Evolutionary conservation across 2,329 filamentous ascomycete genomes (phyloP).

Genomic region (Aciculosporium take): DNA sequence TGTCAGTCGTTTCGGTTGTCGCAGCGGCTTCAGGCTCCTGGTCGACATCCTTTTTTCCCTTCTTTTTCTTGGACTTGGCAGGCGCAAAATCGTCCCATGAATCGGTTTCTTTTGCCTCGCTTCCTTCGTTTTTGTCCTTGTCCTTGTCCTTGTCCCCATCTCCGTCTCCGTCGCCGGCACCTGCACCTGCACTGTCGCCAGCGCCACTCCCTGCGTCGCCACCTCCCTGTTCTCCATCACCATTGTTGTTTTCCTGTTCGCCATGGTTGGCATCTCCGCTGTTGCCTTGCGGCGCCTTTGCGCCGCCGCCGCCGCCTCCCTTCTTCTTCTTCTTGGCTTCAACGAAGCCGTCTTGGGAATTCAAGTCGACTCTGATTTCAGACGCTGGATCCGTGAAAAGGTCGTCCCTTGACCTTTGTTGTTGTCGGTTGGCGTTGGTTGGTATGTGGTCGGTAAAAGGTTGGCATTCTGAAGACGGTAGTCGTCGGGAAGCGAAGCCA

Average conservation of each 20-base stretch:
- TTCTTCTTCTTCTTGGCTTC: slow-evolving; percentile 12
- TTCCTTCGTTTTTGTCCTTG: slow-evolving; percentile 19
- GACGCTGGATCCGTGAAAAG: slow-evolving; percentile 9
- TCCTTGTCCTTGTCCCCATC: slow-evolving; percentile 6
- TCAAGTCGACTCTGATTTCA: slow-evolving; percentile 13
- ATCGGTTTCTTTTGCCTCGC: slow-evolving; percentile 24
- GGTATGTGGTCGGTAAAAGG: background rate
- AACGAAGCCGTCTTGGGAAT: slow-evolving; percentile 8
- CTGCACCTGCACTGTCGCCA: slow-evolving; percentile 5
- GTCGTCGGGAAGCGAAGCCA: slow-evolving; percentile 5
- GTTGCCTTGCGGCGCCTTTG: slow-evolving; percentile 7
- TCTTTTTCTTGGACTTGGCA: slow-evolving; percentile 27
- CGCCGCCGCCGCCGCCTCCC: background rate
- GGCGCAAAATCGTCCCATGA: slow-evolving; percentile 17
- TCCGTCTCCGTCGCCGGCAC: slow-evolving; percentile 1
- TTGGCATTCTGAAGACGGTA: background rate
- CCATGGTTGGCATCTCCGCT: slow-evolving; percentile 3
- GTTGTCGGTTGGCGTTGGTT: background rate
- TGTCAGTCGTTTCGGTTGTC: slow-evolving; percentile 19
- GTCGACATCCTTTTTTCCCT: slow-evolving; percentile 14
- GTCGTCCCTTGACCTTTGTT: slow-evolving; percentile 2
- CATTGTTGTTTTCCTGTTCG: slow-evolving; percentile 5
- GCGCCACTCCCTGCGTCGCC: background rate
- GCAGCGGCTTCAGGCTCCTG: slow-evolving; percentile 16
- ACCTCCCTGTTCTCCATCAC: slow-evolving; percentile 5